Evolutionary conservation across 106 monocot species (phyloP).

Genomic region (Dioscorea alata): DNA sequence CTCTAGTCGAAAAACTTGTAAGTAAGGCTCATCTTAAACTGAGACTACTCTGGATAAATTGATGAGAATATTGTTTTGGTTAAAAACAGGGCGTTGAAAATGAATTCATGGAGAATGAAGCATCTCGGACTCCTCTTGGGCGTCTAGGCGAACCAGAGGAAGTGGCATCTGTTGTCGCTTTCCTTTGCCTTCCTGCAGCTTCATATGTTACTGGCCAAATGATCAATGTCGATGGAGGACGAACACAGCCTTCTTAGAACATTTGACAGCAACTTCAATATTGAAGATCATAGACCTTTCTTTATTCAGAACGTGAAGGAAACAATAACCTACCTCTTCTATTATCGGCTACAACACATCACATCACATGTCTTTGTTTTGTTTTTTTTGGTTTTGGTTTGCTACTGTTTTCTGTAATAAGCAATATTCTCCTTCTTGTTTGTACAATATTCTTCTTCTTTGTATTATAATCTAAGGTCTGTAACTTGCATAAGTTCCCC

Average conservation of each 20-base stretch:
- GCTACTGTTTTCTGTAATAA: too few species aligned
- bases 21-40: background rate
- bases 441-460: too few species aligned
- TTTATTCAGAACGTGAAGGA: too few species aligned
- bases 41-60: background rate
- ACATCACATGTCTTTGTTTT: too few species aligned
- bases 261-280: too few species aligned
- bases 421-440: too few species aligned
- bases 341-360: too few species aligned
- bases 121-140: background rate
- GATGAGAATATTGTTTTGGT: background rate
- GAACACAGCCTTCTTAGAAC: background rate
- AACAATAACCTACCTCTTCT: too few species aligned
- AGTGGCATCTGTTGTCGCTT: conserved; percentile 5
- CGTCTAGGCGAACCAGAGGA: conserved; percentile 6
- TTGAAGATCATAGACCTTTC: too few species aligned
- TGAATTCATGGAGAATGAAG: background rate
- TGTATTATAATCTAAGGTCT: too few species aligned
- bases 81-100: background rate
- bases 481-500: too few species aligned
- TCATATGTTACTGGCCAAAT: conserved; percentile 7
- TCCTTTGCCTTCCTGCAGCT: conserved; percentile 9
- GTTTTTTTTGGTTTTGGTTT: too few species aligned
- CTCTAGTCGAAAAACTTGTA: background rate
- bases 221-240: conserved; percentile 3